These are phyloP conservation scores for Euptelea pleiosperma DNA, from an alignment of 164 flowering plant species.

Conservation along the genomic window DNA sequence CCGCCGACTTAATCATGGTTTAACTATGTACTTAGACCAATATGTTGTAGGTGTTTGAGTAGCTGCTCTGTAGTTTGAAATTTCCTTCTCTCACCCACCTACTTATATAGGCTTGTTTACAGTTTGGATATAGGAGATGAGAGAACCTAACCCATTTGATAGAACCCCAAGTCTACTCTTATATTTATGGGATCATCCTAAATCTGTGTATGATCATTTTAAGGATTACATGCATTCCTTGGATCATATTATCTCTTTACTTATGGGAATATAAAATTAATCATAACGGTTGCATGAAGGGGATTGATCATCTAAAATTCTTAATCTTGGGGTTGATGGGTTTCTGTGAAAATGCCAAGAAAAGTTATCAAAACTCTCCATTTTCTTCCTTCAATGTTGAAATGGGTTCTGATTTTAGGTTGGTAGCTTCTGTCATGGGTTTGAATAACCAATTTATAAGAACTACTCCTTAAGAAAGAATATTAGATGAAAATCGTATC, in stretches of 20 bases:
- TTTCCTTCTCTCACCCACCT: not conserved
- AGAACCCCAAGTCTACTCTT: not conserved
- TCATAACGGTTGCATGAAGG: not conserved
- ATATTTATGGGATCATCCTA: not conserved
- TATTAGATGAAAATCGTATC: too few relatives aligned
- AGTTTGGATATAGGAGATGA: conserved; percentile 10
- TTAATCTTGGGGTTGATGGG: too few relatives aligned
- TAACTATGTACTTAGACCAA: not conserved
- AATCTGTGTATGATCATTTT: not conserved
- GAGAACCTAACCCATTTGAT: conserved; percentile 12
- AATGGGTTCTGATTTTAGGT: too few relatives aligned
- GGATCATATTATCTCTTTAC: not conserved
- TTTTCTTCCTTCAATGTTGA: too few relatives aligned
- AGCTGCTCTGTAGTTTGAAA: not conserved
- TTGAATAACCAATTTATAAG: too few relatives aligned
- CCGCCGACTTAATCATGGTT: conserved; percentile 20
- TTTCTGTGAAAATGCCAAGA: too few relatives aligned
- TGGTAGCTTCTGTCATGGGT: too few relatives aligned
- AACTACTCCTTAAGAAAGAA: too few relatives aligned
- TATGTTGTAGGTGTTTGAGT: not conserved
- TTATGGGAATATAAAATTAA: not conserved
- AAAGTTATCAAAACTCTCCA: too few relatives aligned
- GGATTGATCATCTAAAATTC: conserved; percentile 1
- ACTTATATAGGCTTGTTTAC: conserved; percentile 1
- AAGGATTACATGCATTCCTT: not conserved